These are phyloP conservation scores for Tilletia setariae DNA, from an alignment of 1,284 basidiomycete genomes.

Conservation along the genomic window DNA sequence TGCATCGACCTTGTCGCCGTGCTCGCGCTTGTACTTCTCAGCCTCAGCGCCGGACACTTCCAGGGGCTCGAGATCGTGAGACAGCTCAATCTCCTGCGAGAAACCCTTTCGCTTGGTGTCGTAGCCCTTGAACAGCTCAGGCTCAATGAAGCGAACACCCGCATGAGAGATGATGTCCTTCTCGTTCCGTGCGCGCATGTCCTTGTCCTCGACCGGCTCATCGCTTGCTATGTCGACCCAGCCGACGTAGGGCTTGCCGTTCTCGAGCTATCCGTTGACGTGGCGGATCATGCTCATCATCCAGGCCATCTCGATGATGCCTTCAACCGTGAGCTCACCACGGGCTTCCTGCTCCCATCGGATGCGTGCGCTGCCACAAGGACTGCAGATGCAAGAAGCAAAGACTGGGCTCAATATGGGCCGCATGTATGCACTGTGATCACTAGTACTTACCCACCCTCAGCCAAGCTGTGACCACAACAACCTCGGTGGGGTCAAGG, in stretches of 20 bases:
- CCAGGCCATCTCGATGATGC: slow-evolving; percentile 99
- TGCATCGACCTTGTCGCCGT: slow-evolving; percentile 91
- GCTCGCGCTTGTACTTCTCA: slow-evolving; percentile 90
- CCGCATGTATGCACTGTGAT: not conserved
- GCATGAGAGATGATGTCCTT: slow-evolving; percentile 86
- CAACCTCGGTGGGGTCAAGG: slow-evolving; percentile 89
- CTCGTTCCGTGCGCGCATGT: slow-evolving; percentile 88
- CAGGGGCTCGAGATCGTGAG: slow-evolving; percentile 92
- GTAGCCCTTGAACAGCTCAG: slow-evolving; percentile 94
- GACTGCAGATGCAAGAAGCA: too few relatives aligned
- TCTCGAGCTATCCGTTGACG: slow-evolving; percentile 91
- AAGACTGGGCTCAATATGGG: not conserved
- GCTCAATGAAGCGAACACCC: slow-evolving; percentile 95
- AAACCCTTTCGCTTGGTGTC: slow-evolving; percentile 96
- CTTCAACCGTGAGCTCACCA: slow-evolving; percentile 66
- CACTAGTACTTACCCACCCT: slow-evolving; percentile 67
- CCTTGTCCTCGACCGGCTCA: slow-evolving; percentile 98
- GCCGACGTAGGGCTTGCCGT: slow-evolving; percentile 82
- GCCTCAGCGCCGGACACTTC: slow-evolving; percentile 89
- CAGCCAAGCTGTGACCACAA: slow-evolving; percentile 92
- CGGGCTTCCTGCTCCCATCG: slow-evolving; percentile 72
- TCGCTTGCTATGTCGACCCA: slow-evolving; percentile 95
- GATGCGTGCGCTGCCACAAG: slow-evolving; percentile 97
- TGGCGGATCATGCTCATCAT: slow-evolving; percentile 98
- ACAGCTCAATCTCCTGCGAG: slow-evolving; percentile 93